These are phyloP conservation scores for Phytophthora foliorum DNA, from an alignment of 352 stramenopile species.

Conservation along the genomic window DNA sequence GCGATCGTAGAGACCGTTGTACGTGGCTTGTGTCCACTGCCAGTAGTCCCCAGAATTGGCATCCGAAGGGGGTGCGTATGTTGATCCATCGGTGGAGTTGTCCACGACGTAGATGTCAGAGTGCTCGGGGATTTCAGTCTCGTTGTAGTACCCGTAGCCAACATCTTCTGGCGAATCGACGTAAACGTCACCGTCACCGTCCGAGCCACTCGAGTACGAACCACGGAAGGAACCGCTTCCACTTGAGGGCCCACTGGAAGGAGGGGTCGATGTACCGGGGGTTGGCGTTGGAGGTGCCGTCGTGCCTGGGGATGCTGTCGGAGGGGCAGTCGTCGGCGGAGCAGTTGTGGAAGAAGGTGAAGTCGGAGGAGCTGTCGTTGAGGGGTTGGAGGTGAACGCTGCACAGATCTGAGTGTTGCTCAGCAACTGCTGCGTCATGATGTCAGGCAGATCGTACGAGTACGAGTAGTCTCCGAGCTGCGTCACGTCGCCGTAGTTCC, in stretches of 20 bases:
- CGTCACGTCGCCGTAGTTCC: constrained; percentile 60
- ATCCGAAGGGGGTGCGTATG: constrained; percentile 28
- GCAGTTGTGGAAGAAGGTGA: not conserved
- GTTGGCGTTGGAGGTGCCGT: not conserved
- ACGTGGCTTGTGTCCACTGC: constrained; percentile 57
- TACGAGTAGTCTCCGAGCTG: constrained; percentile 69
- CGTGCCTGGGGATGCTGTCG: not conserved
- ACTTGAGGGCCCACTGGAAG: not conserved
- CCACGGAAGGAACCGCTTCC: constrained; percentile 2
- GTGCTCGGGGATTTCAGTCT: constrained; percentile 17
- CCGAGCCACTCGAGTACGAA: constrained; percentile 10
- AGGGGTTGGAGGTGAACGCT: constrained; percentile 39
- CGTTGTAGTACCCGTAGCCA: constrained; percentile 29
- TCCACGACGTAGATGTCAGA: constrained; percentile 29
- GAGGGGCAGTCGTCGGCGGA: not conserved
- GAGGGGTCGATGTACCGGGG: not conserved
- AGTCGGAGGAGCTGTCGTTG: not conserved
- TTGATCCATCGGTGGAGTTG: constrained; percentile 23
- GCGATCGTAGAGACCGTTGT: constrained; percentile 53
- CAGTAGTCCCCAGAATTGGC: constrained; percentile 62
- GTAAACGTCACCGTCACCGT: constrained; percentile 5
- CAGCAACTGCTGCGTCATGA: constrained; percentile 61
- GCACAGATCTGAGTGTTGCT: constrained; percentile 60
- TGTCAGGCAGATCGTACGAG: constrained; percentile 63
- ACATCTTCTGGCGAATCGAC: constrained; percentile 23